Base-by-base conservation (phyloP, 768 basidiomycete genomes). In the Mycena maculata region DNA sequence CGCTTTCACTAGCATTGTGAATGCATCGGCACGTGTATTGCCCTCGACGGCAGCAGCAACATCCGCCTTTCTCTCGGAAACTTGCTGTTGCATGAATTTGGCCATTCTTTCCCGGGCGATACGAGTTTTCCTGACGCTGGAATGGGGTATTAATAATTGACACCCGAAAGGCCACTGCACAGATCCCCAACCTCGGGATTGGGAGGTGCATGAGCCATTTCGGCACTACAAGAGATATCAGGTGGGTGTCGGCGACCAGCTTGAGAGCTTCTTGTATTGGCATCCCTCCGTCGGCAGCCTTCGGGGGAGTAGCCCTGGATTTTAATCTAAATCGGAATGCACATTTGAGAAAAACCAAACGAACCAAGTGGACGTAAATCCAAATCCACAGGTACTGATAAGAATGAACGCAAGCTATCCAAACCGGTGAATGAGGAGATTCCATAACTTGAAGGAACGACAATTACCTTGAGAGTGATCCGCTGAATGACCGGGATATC, bases 371-470 rank as follows among this genome's bases (percentile, higher is more conserved):
- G 84, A 82, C 0, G 77, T 72, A 42, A 85, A 80, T 4, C 85
- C 86, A 52, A 86, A 85, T 2, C 82, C 84, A 61, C 85, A 86
- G 69, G 75, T 80, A 12, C 80, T 81, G 25, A 87, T 78, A 15
- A 84, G 72, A 18, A 85, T 67, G 13, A 85, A 77, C 5, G 84
- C 81, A 18, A 84, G 63, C 84, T 86, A 41, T 7, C 47, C 16
- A 41, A 27, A 50, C 25, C 41, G n/a, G n/a, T 36, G n/a, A 22
- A 36, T 47, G 28, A 44, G n/a, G 20, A n/a, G 28, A 50, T 31
- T 16, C 9, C 38, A 0, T 42, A 28, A 58, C 20, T 23, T 52
- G 20, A 45, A 12, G 22, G 18, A n/a, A 39, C 5, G 18, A 30
- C 23, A 59, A 60, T 10, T 33, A 80, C 82, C 73, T 84, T 81